Base-by-base conservation (phyloP, 371 early-diverging fungal species). In the Mucor piriformis region DNA sequence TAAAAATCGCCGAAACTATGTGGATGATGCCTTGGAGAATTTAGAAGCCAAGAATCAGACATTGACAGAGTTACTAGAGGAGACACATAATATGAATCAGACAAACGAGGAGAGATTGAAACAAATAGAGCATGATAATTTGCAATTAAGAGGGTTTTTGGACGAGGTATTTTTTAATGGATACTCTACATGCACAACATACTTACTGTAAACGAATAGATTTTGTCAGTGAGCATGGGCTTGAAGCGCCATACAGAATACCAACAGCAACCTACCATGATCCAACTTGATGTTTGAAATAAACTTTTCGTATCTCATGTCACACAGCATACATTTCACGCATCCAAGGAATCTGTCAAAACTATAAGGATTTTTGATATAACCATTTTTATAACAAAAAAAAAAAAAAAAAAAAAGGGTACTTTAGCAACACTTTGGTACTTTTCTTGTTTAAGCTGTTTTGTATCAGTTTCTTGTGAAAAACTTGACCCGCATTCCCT, bases 21-120 rank as follows among this genome's bases (percentile, higher is more conserved):
- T 92, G 5, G 92, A 94, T 53, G 90, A 89, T 33, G 77, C 87
- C 4, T 61, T 94, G 16, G 89, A 87, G n/a, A 74, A 71, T 8
- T 69, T 93, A 33, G 78, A 89, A 54, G 40, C 60, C 15, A 78
- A 82, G 8, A 74, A 73, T 15, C 23, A 55, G 7, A 57, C 69
- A 10, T 60, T 86, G 35, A 74, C 72, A 0, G 80, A 83, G 37
- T 54, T 64, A 13, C 18, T 88, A 15, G 79, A 83, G 27, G 63
- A 61, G 18, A 60, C 81, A 18, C 52, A 62, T 13, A 42, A 68
- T 3, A 33, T 66, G 5, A 66, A 81, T 20, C 61, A 65, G 21
- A 43, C 70, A 27, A 58, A 57, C 6, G 71, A 77, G 27, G 68
- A 68, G 27, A 68, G 72, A 46, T 54, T 82, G 25, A 70, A 79